Base-by-base conservation (phyloP, 495 filamentous ascomycete genomes). In the Penicillium verhagenii region DNA sequence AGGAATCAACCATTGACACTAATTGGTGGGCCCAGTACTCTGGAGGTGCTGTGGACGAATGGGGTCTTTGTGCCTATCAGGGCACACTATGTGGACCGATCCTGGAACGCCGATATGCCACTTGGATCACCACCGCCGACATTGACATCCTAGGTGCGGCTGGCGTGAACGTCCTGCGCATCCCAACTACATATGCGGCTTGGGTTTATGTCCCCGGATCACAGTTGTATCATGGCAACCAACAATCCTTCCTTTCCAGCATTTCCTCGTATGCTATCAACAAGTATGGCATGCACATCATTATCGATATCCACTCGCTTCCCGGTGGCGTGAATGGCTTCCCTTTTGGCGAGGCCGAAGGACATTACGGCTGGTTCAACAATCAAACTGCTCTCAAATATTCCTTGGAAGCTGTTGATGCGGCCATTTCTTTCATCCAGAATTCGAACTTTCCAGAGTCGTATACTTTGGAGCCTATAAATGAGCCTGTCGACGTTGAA, bases 1-100 rank as follows among this genome's bases (percentile, higher is more conserved):
- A 72, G 54, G 69, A 72, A 48, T 66, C 67, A 21, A 67, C 61
- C 9, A 67, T 70, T 28, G 64, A 68, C 54, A 65, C 55, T 2
- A 5, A 46, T 0, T 72, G 61, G 56, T 71, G 68, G 67, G 44
- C 21, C 8, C 53, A 44, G 11, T 53, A 66, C 21, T 57, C 59
- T 25, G 47, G 42, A 39, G 53, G 56, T 8, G 69, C 61, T 3
- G 24, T 7, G 3, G 23, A 24, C 52, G 65, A 70, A 69, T 70
- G 70, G 67, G 58, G 57, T 4, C 57, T 72, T 11, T 70, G 67
- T 43, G 33, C 46, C 5, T 47, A 63, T 14, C 63, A 70, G 0
- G 65, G 67, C 2, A 25, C 51, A 11, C 46, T 51, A 23, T 72
- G 68, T 47, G 51, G 53, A 0, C 23, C 60, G 1, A 54, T 69